phyloP scores from a whole-genome alignment of 2,329 filamentous ascomycete species.

The Penicillium sp. region DNA sequence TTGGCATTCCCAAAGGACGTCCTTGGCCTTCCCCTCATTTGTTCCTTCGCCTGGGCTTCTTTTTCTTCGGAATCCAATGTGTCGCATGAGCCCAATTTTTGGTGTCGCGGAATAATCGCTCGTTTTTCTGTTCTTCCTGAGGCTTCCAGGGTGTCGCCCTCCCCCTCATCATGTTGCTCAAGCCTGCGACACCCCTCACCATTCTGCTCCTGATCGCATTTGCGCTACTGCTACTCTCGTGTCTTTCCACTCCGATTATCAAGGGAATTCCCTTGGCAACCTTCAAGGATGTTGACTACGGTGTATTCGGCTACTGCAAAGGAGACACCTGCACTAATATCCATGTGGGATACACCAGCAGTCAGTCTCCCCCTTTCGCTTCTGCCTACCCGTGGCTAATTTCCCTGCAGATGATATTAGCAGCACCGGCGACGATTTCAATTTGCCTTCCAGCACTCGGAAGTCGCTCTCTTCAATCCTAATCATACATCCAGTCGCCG shows the following conservation, averaged over 20 bases:
- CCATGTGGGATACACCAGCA: conserved; percentile 81
- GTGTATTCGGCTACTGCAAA: conserved; percentile 88
- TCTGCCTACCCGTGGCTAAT: conserved; percentile 17
- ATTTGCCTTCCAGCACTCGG: conserved; percentile 65
- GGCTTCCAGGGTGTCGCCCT: conserved; percentile 2
- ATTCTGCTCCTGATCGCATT: conserved; percentile 85
- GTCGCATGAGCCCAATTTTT: neutral
- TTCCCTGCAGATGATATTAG: conserved; percentile 34
- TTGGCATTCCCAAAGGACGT: conserved; percentile 3
- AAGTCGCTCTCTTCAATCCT: conserved; percentile 81
- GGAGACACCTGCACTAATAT: conserved; percentile 67
- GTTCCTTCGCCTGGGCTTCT: neutral
- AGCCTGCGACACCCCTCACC: conserved; percentile 88
- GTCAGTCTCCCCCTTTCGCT: conserved; percentile 55
- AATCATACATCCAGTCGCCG: conserved; percentile 89
- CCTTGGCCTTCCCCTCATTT: conserved; percentile 9
- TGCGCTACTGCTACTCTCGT: conserved; percentile 78
- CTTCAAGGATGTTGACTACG: conserved; percentile 76
- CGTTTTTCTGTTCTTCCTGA: neutral
- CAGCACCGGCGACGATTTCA: conserved; percentile 56
- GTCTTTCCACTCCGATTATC: conserved; percentile 89
- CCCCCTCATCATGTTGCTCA: conserved; percentile 65
- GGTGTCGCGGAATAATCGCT: conserved; percentile 1
- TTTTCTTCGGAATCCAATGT: conserved; percentile 3
- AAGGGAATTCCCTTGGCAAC: conserved; percentile 79